Evolutionary conservation across 2,329 filamentous ascomycete genomes (phyloP).

Genomic region (Colletotrichum magnum): DNA sequence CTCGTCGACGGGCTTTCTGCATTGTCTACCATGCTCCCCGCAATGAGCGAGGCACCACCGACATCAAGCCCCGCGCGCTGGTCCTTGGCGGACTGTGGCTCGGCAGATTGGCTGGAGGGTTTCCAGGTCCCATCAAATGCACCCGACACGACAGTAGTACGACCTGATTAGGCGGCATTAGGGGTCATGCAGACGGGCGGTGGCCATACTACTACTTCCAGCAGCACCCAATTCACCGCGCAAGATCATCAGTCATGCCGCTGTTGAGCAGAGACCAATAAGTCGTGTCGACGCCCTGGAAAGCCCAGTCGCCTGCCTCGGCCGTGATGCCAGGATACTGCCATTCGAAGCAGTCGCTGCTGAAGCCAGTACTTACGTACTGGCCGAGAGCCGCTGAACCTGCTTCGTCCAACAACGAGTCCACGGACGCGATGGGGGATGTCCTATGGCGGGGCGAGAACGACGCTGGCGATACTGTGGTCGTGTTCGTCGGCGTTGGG

Average conservation of each 20-base stretch:
- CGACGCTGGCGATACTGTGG: constrained; percentile 28
- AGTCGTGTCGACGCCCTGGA: constrained; percentile 57
- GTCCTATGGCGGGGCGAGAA: constrained; percentile 18
- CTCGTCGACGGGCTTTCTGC: no score
- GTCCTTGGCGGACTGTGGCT: no score
- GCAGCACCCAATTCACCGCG: no score
- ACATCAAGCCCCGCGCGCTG: no score
- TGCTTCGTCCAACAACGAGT: constrained; percentile 14
- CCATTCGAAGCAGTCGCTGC: constrained; percentile 40
- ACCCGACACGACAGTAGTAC: no score
- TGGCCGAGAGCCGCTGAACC: constrained; percentile 24
- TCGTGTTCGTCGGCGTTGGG: constrained; percentile 30
- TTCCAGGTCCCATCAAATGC: no score
- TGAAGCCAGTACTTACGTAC: constrained; percentile 34
- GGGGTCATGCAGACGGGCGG: no score
- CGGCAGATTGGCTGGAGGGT: no score
- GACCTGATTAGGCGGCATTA: no score
- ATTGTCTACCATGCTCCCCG: no score
- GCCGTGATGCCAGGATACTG: constrained; percentile 47
- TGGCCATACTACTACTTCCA: no score
- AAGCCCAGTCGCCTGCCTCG: constrained; percentile 55
- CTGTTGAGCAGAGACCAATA: constrained; percentile 53
- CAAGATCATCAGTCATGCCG: constrained; percentile 17
- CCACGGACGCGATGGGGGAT: constrained; percentile 28
- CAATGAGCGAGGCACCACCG: no score